Evolutionary conservation across 768 basidiomycete genomes (phyloP), one percentile per base, ranked within the genome.

Genomic region (Hericium rajendrae): DNA sequence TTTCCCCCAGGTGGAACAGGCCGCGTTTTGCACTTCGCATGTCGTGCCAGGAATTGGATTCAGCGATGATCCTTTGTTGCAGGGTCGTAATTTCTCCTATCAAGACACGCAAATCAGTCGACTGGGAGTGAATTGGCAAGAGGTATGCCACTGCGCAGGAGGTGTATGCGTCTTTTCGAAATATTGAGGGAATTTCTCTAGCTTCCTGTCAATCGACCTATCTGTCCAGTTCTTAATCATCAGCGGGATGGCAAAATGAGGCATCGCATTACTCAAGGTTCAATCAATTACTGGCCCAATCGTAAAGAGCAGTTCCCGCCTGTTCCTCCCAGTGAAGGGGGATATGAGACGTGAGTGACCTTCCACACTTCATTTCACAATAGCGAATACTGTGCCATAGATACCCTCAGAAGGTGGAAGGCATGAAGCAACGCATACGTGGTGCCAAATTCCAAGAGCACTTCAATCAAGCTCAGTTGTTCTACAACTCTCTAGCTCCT

Each of bases 1-100:
- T 73, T 94, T 94, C 72, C 72, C 90, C 11, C 91, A 94, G 72
- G 83, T 83, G 6, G 93, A 95, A 70, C 91, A 93, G 70, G 85
- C 85, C 54, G 92, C 91, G 0, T 94, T 92, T 70, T 94, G 89
- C 69, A 94, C 91, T 1, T 65, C 72, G 22, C 73, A 75, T 38
- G 62, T 74, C 28, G 83, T 85, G 8, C 84, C 83, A 4, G 83
- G 82, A 6, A 84, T 61, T 11, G 62, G 55, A 20, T 85, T 86
- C 66, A 84, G 82, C 63, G 79, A 88, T 66, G 88, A 91, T 64
- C 89, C 89, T 3, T 72, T 92, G 26, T 74, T 92, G n/a, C 86
- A 88, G 71, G 85, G 86, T 4, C 78, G 93, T 41, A 91, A 91
- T 71, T 92, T 93, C 71, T 86, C 84, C 0, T 94, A 94, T 72